Base-by-base conservation (phyloP, 106 monocot genomes). In the Apostasia shenzhenica region DNA sequence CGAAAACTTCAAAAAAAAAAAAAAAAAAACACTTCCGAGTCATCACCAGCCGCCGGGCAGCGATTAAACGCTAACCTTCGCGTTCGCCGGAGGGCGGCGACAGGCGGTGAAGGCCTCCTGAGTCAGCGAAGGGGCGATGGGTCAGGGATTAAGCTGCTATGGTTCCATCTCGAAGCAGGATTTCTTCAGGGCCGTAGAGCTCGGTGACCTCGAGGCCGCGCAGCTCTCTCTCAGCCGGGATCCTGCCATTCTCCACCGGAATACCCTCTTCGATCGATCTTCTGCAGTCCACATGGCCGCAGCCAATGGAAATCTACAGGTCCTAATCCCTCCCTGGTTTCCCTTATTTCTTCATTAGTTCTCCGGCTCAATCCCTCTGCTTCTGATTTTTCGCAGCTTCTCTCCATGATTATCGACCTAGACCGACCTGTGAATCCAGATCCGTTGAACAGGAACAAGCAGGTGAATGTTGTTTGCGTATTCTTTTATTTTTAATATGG, bases 211-310 rank as follows among this genome's bases (percentile, higher is more conserved):
- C 45, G 71, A 70, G 12, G n/a, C 56, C 3, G 67, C 80, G 8
- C 77, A 71, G 43, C 54, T 53, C 14, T 43, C 54, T 10, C 72
- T 88, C 50, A 48, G 41, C 13, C 11, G 26, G n/a, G 69, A 79
- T 3, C 76, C 81, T 37, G 55, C 26, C 59, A 45, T 82, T 5
- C 67, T 85, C 64, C 69, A 49, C 55, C 41, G 45, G 41, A 73
- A 67, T 57, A 84, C 81, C 37, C 14, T 79, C 44, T 84, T 54
- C 64, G 70, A 79, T 58, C 78, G 84, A 48, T 79, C 76, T 73
- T 88, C 84, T 53, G 70, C 88, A 1, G 75, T 80, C 58, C 88
- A 89, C 77, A 69, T 85, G 68, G 84, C 89, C 52, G 84, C 85
- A 37, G 73, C 82, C 53, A 79, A 80, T 75, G 84, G 89, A 37